Evolutionary conservation across 1,139 yeast genomes (phyloP), one percentile per base, ranked within the genome.

Genomic region (Magnusiomyces ingens): DNA sequence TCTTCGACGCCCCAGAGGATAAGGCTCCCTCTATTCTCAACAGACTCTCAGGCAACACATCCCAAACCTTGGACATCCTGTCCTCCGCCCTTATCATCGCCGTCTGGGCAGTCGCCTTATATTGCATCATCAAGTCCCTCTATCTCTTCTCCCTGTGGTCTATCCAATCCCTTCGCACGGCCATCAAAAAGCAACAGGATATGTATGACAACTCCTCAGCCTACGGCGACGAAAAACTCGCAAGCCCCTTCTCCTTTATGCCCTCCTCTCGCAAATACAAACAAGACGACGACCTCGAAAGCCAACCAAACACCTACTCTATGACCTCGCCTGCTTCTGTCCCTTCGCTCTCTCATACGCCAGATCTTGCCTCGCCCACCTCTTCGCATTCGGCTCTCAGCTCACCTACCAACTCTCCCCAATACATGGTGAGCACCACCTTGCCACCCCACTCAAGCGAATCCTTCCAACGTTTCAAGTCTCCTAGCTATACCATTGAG

Each of bases 41-140:
- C 32, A 26, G 32, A 26, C 32, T 26, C 32, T 26, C 32, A 26
- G 32, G 32, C 32, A 26, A 26, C 32, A 26, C 32, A 4, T 26
- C 32, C 4, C 32, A 26, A 26, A 26, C 32, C 8, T 26, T 26
- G 32, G 32, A 26, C 8, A 19, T 41, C 5, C 19, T 41, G 11
- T 37, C 41, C 15, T 17, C 15, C 13, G 41, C 41, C 5, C n/a
- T 43, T 15, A n/a, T 51, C 41, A 42, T 54, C 13, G 49, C 51
- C n/a, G 46, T 51, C 10, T 49, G 54, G 52, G 52, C 56, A 8
- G 49, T 41, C 13, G 52, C 51, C 19, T 48, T 54, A 13, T 54
- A 54, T 36, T 26, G 52, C 36, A 13, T 36, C 3, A 18, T 40
- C 19, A 51, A 47, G 36, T 51, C 47, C 21, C 18, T 43, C 21